A percentile compares a stretch with the other conserved stretches of the same genome.
Conservation (phyloP, 257 asterid genomes). For the Pogostemon cablin region DNA sequence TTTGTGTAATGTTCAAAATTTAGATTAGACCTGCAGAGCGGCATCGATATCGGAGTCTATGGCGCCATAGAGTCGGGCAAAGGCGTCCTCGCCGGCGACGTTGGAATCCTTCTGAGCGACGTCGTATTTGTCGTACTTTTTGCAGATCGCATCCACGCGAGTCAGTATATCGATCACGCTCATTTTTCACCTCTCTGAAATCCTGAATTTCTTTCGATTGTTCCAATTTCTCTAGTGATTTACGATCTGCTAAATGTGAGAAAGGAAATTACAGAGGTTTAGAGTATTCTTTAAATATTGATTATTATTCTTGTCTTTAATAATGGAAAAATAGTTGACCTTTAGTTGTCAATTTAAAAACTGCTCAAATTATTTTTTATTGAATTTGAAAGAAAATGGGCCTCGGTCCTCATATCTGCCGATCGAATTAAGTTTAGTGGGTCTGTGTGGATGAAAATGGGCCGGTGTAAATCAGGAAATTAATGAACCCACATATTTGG, state of each 20-base stretch:
- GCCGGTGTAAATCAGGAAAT: too few species aligned
- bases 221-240: constrained; percentile 15
- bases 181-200: constrained; percentile 42
- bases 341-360: too few species aligned
- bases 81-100: constrained; percentile 95
- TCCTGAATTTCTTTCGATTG: not conserved
- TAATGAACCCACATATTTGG: too few species aligned
- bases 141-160: constrained; percentile 95
- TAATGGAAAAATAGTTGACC: too few species aligned
- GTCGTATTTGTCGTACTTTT: constrained; percentile 93
- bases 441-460: too few species aligned
- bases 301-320: too few species aligned
- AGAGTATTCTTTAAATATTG: not conserved
- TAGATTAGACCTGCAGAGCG: constrained; percentile 67
- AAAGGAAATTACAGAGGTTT: constrained; percentile 30
- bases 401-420: too few species aligned
- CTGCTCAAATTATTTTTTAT: too few species aligned
- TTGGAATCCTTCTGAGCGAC: constrained; percentile 73
- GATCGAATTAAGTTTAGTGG: too few species aligned
- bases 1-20: not conserved
- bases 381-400: too few species aligned
- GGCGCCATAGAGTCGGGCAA: constrained; percentile 82
- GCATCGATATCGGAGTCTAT: constrained; percentile 84
- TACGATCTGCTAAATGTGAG: not conserved
- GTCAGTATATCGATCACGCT: constrained; percentile 92